Percentiles rank a stretch among this genome's conserved stretches.
These are phyloP conservation scores for Acanthamoeba sp. DNA, from an alignment of 208 protist species.

Conservation along the genomic window DNA sequence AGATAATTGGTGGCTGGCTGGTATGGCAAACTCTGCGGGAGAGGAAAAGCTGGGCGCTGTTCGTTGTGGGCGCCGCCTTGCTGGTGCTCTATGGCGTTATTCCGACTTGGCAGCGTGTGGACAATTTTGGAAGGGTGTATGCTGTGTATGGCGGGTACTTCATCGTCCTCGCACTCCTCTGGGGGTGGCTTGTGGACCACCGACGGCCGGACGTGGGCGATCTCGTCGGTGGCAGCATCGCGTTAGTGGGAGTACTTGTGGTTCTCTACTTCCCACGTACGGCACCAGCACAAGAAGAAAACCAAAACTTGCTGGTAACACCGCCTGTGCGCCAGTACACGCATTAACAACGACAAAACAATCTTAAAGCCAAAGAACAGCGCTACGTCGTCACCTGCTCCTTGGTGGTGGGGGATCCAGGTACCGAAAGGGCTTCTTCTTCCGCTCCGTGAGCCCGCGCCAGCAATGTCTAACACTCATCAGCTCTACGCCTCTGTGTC, in stretches of 20 bases:
- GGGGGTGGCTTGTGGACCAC: conserved; percentile 70
- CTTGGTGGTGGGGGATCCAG: too few species aligned
- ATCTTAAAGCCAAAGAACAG: too few species aligned
- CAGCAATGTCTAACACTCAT: too few species aligned
- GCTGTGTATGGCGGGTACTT: conserved; percentile 77
- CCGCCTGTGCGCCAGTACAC: not conserved
- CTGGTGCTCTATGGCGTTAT: conserved; percentile 72
- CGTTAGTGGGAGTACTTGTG: conserved; percentile 55
- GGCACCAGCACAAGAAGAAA: not conserved
- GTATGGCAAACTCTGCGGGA: conserved; percentile 76
- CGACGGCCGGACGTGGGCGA: conserved; percentile 53
- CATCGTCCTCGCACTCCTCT: conserved; percentile 69
- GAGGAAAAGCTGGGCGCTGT: conserved; percentile 44
- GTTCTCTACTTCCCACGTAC: conserved; percentile 67
- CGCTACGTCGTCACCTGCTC: too few species aligned
- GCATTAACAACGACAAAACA: too few species aligned
- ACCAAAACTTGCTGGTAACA: not conserved
- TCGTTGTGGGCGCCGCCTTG: conserved; percentile 30
- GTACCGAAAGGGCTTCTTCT: too few species aligned
- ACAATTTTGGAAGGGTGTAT: conserved; percentile 71
- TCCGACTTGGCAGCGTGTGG: conserved; percentile 56
- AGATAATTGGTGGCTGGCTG: conserved; percentile 75
- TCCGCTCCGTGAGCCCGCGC: too few species aligned
- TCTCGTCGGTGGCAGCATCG: conserved; percentile 53
- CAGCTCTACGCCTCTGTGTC: too few species aligned